Percentiles rank a stretch among this genome's conserved stretches.
Conservation (phyloP, 2,329 filamentous ascomycete species). For the Aspergillus caelatus region DNA sequence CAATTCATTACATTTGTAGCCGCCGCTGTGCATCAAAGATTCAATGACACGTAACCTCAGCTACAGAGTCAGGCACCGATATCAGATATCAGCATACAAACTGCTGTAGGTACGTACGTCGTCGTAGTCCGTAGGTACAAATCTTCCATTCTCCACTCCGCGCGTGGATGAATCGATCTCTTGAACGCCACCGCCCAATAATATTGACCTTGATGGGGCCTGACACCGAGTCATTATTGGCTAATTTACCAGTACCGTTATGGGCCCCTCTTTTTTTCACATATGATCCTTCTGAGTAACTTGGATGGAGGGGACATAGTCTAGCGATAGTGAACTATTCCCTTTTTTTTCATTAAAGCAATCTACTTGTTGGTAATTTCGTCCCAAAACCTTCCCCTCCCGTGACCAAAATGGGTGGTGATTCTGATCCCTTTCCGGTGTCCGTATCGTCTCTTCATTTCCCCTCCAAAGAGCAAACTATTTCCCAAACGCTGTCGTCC, state of each 20-base stretch:
- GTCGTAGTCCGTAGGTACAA: background rate
- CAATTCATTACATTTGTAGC: no score
- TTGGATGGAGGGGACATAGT: background rate
- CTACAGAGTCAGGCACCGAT: background rate
- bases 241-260: background rate
- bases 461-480: constrained; percentile 58
- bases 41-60: background rate
- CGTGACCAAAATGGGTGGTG: constrained; percentile 28
- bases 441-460: constrained; percentile 55
- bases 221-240: background rate
- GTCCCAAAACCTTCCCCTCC: background rate
- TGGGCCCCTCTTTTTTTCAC: background rate
- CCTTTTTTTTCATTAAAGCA: background rate
- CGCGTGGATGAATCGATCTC: background rate
- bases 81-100: background rate
- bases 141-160: background rate
- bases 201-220: background rate
- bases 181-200: background rate
- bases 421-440: constrained; percentile 33
- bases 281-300: background rate
- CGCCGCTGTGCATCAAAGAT: background rate
- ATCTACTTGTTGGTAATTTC: background rate
- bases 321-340: background rate
- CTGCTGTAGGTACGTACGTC: background rate
- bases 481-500: constrained; percentile 69